Percentiles rank a stretch among this genome's conserved stretches.
Evolutionary conservation across 148 eudicot species (phyloP).

Genomic region (Mesembryanthemum crystallinum): DNA sequence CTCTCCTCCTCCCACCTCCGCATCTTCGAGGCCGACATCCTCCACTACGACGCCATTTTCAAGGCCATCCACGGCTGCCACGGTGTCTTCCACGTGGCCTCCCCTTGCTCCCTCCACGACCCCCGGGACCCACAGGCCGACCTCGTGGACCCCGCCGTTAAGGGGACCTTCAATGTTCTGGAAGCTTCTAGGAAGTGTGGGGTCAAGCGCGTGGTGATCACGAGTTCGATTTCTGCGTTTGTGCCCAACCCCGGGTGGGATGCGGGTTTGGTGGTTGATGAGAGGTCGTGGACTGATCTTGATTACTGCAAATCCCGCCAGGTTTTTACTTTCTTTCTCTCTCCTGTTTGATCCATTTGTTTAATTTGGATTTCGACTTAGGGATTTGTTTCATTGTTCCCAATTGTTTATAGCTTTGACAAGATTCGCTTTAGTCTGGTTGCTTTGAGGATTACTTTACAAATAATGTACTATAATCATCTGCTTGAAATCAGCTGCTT

Average conservation of each 20-base stretch:
- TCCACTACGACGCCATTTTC: slow-evolving; percentile 48
- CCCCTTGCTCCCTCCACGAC: slow-evolving; percentile 74
- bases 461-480: too few relatives aligned
- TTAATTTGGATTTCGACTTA: too few relatives aligned
- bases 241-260: slow-evolving; percentile 79
- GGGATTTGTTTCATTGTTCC: too few relatives aligned
- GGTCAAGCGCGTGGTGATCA: slow-evolving; percentile 71
- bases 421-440: too few relatives aligned
- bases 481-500: too few relatives aligned
- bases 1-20: slow-evolving; percentile 34
- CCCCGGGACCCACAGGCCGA: slow-evolving; percentile 67
- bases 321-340: slow-evolving; percentile 28
- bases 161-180: slow-evolving; percentile 71
- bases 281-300: slow-evolving; percentile 74
- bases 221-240: slow-evolving; percentile 73
- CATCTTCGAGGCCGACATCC: slow-evolving; percentile 51
- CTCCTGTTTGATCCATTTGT: background rate
- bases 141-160: slow-evolving; percentile 70
- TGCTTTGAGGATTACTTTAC: too few relatives aligned
- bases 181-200: slow-evolving; percentile 50
- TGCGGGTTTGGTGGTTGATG: slow-evolving; percentile 29
- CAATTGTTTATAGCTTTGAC: too few relatives aligned
- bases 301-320: slow-evolving; percentile 67
- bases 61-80: slow-evolving; percentile 50
- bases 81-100: slow-evolving; percentile 91